phyloP scores from a whole-genome alignment of 1,139 yeast genomes.

The Debaryomycetaceae sp. region DNA sequence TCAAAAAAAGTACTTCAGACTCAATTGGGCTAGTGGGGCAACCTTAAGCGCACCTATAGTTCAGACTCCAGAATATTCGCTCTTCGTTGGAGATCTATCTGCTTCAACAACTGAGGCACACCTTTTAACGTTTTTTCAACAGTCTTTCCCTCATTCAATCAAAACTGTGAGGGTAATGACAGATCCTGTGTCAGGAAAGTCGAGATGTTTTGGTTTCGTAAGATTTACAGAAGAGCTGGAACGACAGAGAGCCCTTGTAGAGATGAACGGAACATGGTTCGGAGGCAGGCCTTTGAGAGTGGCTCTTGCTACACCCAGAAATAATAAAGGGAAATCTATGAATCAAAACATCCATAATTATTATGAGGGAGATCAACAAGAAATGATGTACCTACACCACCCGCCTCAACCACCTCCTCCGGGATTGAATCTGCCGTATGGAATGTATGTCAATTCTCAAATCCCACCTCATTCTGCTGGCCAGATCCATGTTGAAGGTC shows the following conservation, averaged over 20 bases:
- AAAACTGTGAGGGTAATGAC: constrained; percentile 70
- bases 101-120: constrained; percentile 73
- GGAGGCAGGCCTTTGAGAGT: constrained; percentile 74
- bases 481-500: constrained; percentile 2
- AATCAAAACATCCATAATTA: constrained; percentile 4
- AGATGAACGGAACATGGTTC: constrained; percentile 73
- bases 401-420: constrained; percentile 2
- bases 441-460: constrained; percentile 10
- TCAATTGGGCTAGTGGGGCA: constrained; percentile 75
- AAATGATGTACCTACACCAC: constrained; percentile 4
- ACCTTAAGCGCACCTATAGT: constrained; percentile 51
- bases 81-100: constrained; percentile 77
- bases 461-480: constrained; percentile 4
- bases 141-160: constrained; percentile 57
- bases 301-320: constrained; percentile 63
- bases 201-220: constrained; percentile 76
- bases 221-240: constrained; percentile 62
- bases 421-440: constrained; percentile 8
- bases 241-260: constrained; percentile 59
- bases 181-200: constrained; percentile 69
- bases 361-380: constrained; percentile 5
- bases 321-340: constrained; percentile 10
- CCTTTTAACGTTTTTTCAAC: constrained; percentile 62
- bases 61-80: constrained; percentile 54
- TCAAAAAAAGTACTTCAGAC: constrained; percentile 57